phyloP scores from a whole-genome alignment of 352 stramenopile species.

The Phytophthora capsici region DNA sequence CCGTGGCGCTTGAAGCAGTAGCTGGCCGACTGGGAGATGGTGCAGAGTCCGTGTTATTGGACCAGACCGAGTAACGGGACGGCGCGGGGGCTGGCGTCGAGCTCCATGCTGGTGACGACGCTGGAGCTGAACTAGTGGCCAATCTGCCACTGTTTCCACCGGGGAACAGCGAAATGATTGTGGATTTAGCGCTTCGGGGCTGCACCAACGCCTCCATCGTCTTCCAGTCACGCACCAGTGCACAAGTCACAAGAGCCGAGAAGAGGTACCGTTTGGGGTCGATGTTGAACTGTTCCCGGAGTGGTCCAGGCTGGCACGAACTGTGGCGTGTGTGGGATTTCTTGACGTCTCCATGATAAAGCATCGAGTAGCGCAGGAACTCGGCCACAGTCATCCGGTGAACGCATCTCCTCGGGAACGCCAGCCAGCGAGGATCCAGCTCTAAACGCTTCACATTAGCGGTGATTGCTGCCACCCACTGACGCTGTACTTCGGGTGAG shows the following conservation, averaged over 20 bases:
- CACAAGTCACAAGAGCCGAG: constrained; percentile 51
- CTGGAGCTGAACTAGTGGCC: constrained; percentile 14
- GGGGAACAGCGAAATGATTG: constrained; percentile 44
- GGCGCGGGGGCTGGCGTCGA: constrained; percentile 28
- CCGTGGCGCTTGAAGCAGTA: constrained; percentile 9
- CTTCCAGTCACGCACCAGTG: constrained; percentile 56
- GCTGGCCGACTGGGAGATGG: constrained; percentile 25
- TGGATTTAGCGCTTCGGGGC: constrained; percentile 42
- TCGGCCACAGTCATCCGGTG: constrained; percentile 60
- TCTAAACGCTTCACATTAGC: constrained; percentile 72
- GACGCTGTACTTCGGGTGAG: constrained; percentile 54
- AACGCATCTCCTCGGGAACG: constrained; percentile 58
- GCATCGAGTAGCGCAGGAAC: constrained; percentile 66
- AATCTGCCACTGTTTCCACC: constrained; percentile 19
- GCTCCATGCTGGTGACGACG: constrained; percentile 31
- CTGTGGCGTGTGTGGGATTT: constrained; percentile 30
- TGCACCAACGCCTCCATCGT: constrained; percentile 58
- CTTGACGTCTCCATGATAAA: constrained; percentile 60
- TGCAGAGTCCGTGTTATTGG: constrained; percentile 28
- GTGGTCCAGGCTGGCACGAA: constrained; percentile 29
- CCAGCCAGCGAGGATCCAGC: constrained; percentile 63
- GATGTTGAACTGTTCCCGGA: constrained; percentile 58
- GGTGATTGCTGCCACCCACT: constrained; percentile 68
- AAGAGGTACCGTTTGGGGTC: constrained; percentile 65
- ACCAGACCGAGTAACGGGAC: constrained; percentile 43